Evolutionary conservation across 2,329 filamentous ascomycete species (phyloP), one percentile per base, ranked within the genome.

Genomic region (Stachybotrys chlorohalonatus): DNA sequence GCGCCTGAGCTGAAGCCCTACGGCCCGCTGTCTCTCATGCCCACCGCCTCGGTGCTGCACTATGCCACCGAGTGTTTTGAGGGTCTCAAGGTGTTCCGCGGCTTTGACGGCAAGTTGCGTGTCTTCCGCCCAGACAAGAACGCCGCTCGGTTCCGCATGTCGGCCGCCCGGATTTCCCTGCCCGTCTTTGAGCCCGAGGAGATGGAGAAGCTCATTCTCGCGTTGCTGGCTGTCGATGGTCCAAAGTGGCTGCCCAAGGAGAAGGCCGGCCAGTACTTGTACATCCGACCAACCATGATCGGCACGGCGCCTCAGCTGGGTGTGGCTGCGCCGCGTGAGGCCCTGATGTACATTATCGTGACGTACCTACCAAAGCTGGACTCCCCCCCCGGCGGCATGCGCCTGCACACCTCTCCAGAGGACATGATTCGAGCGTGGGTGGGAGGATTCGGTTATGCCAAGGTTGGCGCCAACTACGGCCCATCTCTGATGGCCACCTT

Each of bases 31-130:
- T 79, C 79, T 58, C 83, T 95, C 64, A 87, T 90, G 75, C 90
- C 90, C 42, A 92, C 87, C 5, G 89, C 90, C 13, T 89, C 85
- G 4, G 84, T 85, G 57, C 80, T 95, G 57, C 90, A 95, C 78
- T 95, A 95, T 72, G 90, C 90, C 11, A 95, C 90, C 51, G 87
- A 93, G 72, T 95, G 90, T 71, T 95, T 95, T 73, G 90, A 95
- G 73, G 90, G 90, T 11, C 73, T 81, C 63, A 95, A 95, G 73
- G 82, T 84, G 52, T 95, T 90, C 78, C 85, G 90, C 52, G 90
- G 90, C 54, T 80, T 80, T 60, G 87, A 93, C 68, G 86, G 85
- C 63, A 81, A 80, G 63, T 79, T 92, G 54, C 85, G 89, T 56
- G 75, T 92, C 54, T 93, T 93, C 80, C 84, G 89, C n/a, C 86